These are phyloP conservation scores for Geotrichum bryndzae DNA, from an alignment of 1,139 yeast genomes.

Conservation along the genomic window DNA sequence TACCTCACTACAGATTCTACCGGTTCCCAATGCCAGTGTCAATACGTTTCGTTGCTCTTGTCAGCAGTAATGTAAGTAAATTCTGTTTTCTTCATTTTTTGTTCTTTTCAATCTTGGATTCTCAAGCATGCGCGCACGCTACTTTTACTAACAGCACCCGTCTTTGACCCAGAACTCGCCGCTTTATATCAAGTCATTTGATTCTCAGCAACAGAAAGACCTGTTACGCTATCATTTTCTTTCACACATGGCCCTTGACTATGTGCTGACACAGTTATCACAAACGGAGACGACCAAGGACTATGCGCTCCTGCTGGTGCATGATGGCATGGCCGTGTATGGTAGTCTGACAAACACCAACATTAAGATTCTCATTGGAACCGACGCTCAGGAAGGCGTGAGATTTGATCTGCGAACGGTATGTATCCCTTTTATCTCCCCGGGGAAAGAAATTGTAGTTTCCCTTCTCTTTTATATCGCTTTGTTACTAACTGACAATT, in stretches of 20 bases:
- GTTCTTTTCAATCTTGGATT: no score
- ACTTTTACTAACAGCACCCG: background rate
- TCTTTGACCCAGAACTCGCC: slow-evolving; percentile 27
- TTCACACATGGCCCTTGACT: slow-evolving; percentile 42
- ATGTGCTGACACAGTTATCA: slow-evolving; percentile 30
- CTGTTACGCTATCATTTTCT: slow-evolving; percentile 35
- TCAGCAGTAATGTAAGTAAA: slow-evolving; percentile 29
- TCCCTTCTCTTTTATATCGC: background rate
- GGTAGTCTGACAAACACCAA: slow-evolving; percentile 39
- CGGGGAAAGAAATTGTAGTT: background rate
- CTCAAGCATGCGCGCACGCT: background rate
- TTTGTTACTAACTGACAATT: background rate
- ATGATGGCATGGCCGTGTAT: slow-evolving; percentile 40
- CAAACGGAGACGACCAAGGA: slow-evolving; percentile 29
- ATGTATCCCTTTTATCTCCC: slow-evolving; percentile 11
- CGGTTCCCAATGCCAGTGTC: slow-evolving; percentile 23
- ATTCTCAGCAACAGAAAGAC: slow-evolving; percentile 20
- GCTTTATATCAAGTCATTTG: slow-evolving; percentile 27
- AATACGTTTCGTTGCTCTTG: slow-evolving; percentile 31
- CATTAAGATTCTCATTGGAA: slow-evolving; percentile 37
- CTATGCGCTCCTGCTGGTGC: slow-evolving; percentile 36
- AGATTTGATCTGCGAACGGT: slow-evolving; percentile 28
- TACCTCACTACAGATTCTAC: background rate
- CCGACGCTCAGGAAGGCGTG: slow-evolving; percentile 31
- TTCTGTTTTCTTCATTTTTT: no score